Conservation (phyloP, 768 basidiomycete species). For the Leccinum sublutescens region DNA sequence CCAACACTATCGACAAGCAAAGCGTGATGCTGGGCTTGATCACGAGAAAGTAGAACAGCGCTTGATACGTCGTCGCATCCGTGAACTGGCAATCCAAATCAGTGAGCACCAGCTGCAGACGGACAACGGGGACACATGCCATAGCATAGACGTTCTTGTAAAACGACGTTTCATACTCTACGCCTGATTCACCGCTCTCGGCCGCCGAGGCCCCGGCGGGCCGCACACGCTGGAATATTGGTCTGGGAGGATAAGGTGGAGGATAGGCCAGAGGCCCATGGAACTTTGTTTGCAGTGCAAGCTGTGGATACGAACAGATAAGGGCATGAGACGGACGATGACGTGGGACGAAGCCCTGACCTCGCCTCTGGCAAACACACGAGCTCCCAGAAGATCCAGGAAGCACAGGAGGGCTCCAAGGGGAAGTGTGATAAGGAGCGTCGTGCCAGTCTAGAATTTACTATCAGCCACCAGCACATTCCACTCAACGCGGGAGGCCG, state of each 20-base stretch:
- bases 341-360: conserved; percentile 33
- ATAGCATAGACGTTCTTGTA: conserved; percentile 81
- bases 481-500: conserved; percentile 2
- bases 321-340: conserved; percentile 1
- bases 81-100: conserved; percentile 54
- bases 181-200: conserved; percentile 42
- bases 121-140: conserved; percentile 42
- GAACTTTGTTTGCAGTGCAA: conserved; percentile 66
- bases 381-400: conserved; percentile 71
- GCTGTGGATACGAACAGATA: conserved; percentile 36
- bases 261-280: conserved; percentile 66
- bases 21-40: conserved; percentile 82
- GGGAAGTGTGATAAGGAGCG: conserved; percentile 74
- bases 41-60: conserved; percentile 85
- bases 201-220: conserved; percentile 47
- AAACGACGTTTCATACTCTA: conserved; percentile 65
- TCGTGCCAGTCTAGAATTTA: conserved; percentile 64
- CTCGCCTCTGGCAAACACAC: conserved; percentile 70
- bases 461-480: conserved; percentile 18
- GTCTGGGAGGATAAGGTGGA: conserved; percentile 62
- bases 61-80: conserved; percentile 79
- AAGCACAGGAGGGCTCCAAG: conserved; percentile 78
- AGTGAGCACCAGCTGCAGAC: conserved; percentile 8
- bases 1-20: conserved; percentile 52
- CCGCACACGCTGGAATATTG: conserved; percentile 70